Evolutionary conservation across 2,329 filamentous ascomycete genomes (phyloP).

Genomic region (Cordyceps militaris): DNA sequence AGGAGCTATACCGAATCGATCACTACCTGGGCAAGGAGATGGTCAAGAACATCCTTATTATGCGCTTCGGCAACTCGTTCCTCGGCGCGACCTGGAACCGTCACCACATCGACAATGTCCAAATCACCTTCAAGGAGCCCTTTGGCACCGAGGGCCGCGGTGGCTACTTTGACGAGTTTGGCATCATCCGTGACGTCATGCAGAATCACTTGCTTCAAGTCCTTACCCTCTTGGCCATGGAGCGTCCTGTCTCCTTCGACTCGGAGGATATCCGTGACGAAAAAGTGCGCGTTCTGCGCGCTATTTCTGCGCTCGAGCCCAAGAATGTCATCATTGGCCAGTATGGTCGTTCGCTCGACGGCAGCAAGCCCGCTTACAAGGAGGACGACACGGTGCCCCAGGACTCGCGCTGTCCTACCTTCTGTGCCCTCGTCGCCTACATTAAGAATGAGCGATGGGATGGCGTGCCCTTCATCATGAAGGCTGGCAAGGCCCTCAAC

Average conservation of each 20-base stretch:
- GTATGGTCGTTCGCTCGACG: constrained; percentile 93
- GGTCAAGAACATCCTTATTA: constrained; percentile 99
- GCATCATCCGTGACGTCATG: constrained; percentile 99
- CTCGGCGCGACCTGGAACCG: constrained; percentile 98
- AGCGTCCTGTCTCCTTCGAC: constrained; percentile 96
- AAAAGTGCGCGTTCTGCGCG: constrained; percentile 92
- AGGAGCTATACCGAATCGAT: constrained; percentile 98
- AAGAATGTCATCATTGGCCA: constrained; percentile 99
- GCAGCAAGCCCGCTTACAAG: constrained; percentile 95
- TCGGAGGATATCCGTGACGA: constrained; percentile 97
- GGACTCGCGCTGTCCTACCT: constrained; percentile 94
- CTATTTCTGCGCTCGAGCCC: constrained; percentile 89
- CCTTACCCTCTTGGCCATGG: constrained; percentile 93
- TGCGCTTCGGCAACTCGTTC: constrained; percentile 98
- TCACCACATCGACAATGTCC: constrained; percentile 98
- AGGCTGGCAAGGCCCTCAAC: constrained; percentile 97
- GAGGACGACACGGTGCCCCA: constrained; percentile 98
- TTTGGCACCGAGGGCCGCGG: constrained; percentile 97
- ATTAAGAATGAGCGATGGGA: constrained; percentile 99
- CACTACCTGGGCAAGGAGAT: constrained; percentile 99
- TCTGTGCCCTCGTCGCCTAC: constrained; percentile 93
- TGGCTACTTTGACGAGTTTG: constrained; percentile 98
- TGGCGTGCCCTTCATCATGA: constrained; percentile 97
- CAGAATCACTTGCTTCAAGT: constrained; percentile 98
- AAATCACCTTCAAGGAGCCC: constrained; percentile 99